phyloP scores from a whole-genome alignment of 305 asterid species.

The Solanum hybrid region DNA sequence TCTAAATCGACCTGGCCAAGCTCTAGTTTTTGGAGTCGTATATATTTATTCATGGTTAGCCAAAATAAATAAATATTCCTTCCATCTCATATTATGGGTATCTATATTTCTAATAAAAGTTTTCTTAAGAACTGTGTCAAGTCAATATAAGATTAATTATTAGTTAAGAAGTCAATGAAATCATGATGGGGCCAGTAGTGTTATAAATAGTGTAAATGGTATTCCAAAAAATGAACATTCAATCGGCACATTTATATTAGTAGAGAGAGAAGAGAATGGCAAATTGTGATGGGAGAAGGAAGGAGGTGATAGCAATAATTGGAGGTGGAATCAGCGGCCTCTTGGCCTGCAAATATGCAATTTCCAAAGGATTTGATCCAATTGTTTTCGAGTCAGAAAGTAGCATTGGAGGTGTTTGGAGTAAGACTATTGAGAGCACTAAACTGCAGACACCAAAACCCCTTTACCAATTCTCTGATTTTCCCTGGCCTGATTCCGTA shows the following conservation, averaged over 20 bases:
- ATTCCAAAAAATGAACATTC: background rate
- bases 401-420: background rate
- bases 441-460: conserved; percentile 1
- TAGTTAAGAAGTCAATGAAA: background rate
- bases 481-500: background rate
- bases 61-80: too few species aligned
- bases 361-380: conserved; percentile 2
- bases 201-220: background rate
- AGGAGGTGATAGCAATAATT: background rate
- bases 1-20: background rate
- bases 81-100: background rate
- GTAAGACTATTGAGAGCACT: background rate
- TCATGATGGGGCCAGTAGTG: background rate
- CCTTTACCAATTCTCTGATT: background rate
- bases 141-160: too few species aligned
- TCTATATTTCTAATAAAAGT: background rate
- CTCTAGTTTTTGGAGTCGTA: background rate
- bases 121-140: background rate
- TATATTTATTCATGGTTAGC: background rate
- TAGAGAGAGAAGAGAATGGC: background rate
- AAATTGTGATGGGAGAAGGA: background rate
- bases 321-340: background rate
- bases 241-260: background rate
- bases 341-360: background rate
- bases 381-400: background rate